Evolutionary conservation across 345 rosid genomes (phyloP).

Genomic region (Salix brachista): DNA sequence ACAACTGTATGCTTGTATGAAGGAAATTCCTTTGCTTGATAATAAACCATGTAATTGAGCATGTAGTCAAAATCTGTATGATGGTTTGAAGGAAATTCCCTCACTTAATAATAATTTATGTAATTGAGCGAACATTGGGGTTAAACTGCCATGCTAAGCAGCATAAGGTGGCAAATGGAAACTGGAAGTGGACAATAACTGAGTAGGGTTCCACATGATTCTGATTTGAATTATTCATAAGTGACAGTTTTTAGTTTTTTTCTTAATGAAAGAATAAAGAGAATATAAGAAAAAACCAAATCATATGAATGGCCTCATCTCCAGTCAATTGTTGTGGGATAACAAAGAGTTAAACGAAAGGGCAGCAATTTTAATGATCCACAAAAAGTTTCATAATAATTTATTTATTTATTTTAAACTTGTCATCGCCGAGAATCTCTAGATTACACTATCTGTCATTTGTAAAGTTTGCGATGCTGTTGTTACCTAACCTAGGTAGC

Average conservation of each 20-base stretch:
- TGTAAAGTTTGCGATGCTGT: neutral
- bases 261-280: neutral
- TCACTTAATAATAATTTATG: neutral
- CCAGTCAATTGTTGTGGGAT: neutral
- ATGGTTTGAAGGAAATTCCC: neutral
- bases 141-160: neutral
- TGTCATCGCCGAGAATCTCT: too few relatives aligned
- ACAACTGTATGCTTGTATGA: neutral
- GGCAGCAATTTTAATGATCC: neutral
- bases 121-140: neutral
- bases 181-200: neutral
- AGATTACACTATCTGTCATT: neutral
- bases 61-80: neutral
- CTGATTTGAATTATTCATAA: neutral
- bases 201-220: neutral
- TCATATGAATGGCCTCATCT: neutral
- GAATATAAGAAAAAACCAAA: neutral
- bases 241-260: neutral
- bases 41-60: neutral
- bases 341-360: neutral
- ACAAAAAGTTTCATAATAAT: too few relatives aligned
- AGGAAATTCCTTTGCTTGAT: neutral
- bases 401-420: too few relatives aligned
- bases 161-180: neutral
- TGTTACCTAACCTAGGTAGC: neutral